Evolutionary conservation across 345 rosid genomes (phyloP), one percentile per base, ranked within the genome.

Genomic region (Pistacia atlantica): DNA sequence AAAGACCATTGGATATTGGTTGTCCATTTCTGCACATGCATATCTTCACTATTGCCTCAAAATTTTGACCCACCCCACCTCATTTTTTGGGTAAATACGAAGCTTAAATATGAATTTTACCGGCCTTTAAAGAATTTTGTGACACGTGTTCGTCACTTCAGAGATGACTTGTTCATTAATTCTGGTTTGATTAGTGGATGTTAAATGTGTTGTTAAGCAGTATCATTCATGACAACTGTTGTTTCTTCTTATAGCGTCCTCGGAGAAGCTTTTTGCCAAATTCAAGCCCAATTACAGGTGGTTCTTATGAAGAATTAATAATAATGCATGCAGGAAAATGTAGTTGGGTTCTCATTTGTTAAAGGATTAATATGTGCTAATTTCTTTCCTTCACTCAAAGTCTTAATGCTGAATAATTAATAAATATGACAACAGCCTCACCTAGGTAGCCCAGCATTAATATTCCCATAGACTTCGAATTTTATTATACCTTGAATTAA

Each of bases 1-100:
- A 25, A 25, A 25, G 25, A 25, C 76, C 9, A 59, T 49, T 71
- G 8, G 20, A 37, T 46, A 66, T 60, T 20, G 20, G 17, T 78
- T 79, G 81, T 73, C 69, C 54, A 16, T 60, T 79, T 68, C 80
- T 78, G 52, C 70, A 71, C 58, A 71, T 71, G 68, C 38, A 51
- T 13, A 18, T 22, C 33, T 22, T 17, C 71, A 2, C 1, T 55
- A 51, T 18, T 38, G 20, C 65, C 52, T 58, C 2, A 45, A 71
- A 22, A 69, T 2, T 71, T 31, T 31, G 33, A 31, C 33, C 33
- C 33, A 31, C 33, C 33, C 33, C 33, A 31, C 33, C 33, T 31
- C 33, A 31, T 31, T 31, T 42, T 42, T 8, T 42, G 46, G 46
- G 8, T 42, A 42, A 42, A 42, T 42, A 7, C 6, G 33, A 31